Base-by-base conservation (phyloP, 2,329 filamentous ascomycete genomes). In the Trichoderma guizhouense region DNA sequence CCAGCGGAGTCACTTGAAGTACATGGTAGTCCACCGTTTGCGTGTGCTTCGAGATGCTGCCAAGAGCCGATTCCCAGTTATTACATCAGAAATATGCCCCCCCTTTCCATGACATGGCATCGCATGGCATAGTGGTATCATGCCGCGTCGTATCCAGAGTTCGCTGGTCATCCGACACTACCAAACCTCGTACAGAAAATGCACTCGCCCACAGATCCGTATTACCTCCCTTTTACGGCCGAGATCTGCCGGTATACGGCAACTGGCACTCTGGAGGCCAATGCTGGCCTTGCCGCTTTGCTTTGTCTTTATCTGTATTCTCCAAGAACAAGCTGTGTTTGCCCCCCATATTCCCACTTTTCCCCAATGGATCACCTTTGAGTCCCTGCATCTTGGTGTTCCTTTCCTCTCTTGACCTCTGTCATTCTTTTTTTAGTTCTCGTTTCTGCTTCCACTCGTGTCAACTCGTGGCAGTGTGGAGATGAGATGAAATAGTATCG, bases 131-230 rank as follows among this genome's bases (percentile, higher is more conserved):
- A 68, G 32, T 68, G 65, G 53, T 47, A 69, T 62, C 67, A 62
- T 69, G 39, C 32, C 51, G 47, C 32, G 32, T 69, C 67, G 67
- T 63, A 71, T 71, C 47, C 68, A 64, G 57, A 24, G 61, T 14
- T 43, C 34, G 61, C 43, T 71, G 68, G 68, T 64, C 68, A 71
- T 71, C 60, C 55, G 61, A 64, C 61, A 55, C 43, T 36, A 28
- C 60, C 30, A 71, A 34, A 71, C 68, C 68, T 71, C 60, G 68
- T 71, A 69, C 32, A 43, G 53, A n/a, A n/a, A 51, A 69, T 18
- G 55, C 14, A n/a, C 55, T 43, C 39, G 28, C 39, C 55, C 66
- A 63, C 39, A 53, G 57, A 51, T 57, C 68, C 68, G 68, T 58
- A 43, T 71, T 34, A 64, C 60, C 58, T 71, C 60, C 58, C 68